Percentiles rank a stretch among this genome's conserved stretches.
These are phyloP conservation scores for Penicillium sp. DNA, from an alignment of 2,329 filamentous ascomycete species.

Conservation along the genomic window DNA sequence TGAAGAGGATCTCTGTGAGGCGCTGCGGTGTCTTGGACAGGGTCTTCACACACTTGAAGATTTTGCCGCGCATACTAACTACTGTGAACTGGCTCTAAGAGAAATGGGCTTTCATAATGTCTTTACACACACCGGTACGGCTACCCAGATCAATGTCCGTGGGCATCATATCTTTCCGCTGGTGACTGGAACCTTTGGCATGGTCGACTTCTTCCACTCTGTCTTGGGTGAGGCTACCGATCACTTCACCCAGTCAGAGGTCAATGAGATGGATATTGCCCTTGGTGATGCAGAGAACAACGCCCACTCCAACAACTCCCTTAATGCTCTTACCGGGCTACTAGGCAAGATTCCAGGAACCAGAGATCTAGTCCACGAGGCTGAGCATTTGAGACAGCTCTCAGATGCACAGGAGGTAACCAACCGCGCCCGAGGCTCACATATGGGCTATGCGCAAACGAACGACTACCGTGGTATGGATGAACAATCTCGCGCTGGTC, in stretches of 20 bases:
- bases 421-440: slow-evolving; percentile 47
- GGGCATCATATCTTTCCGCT: slow-evolving; percentile 71
- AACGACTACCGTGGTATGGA: slow-evolving; percentile 12
- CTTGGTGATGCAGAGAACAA: slow-evolving; percentile 66
- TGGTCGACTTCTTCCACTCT: slow-evolving; percentile 80
- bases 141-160: slow-evolving; percentile 63
- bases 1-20: slow-evolving; percentile 78
- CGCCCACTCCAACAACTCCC: slow-evolving; percentile 40
- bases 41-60: slow-evolving; percentile 79
- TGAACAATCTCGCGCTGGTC: slow-evolving; percentile 26
- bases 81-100: slow-evolving; percentile 73
- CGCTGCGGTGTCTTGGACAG: slow-evolving; percentile 73
- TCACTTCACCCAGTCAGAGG: slow-evolving; percentile 80
- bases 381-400: slow-evolving; percentile 59
- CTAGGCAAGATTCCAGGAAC: slow-evolving; percentile 75
- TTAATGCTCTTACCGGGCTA: slow-evolving; percentile 68
- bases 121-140: slow-evolving; percentile 71
- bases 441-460: slow-evolving; percentile 27
- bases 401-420: slow-evolving; percentile 65
- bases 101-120: slow-evolving; percentile 69
- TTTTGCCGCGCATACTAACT: slow-evolving; percentile 77
- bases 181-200: slow-evolving; percentile 72
- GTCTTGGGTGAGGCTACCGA: slow-evolving; percentile 75
- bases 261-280: slow-evolving; percentile 75
- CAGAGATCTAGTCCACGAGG: slow-evolving; percentile 65